Base-by-base conservation (phyloP, 2,329 filamentous ascomycete genomes). In the Penicillium brevicompactum region DNA sequence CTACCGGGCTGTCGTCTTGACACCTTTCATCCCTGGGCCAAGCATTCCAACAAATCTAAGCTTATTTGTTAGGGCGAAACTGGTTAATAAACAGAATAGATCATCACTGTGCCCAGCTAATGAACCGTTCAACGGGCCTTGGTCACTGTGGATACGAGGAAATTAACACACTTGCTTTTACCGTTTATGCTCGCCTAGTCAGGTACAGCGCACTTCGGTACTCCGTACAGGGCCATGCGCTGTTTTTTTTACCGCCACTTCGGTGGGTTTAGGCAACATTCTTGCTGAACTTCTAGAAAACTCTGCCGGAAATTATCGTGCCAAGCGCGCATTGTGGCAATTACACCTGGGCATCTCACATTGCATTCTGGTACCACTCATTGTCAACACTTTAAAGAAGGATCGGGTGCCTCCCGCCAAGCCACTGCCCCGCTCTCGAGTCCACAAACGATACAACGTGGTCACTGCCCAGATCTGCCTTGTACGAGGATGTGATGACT, bases 71-170 rank as follows among this genome's bases (percentile, higher is more conserved):
- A 30, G 22, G 46, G 14, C 11, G 24, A 18, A 42, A 51, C 34
- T 13, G n/a, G 47, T 42, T 51, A 16, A 47, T 47, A 54, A 46
- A 32, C 47, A 46, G 24, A 14, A 34, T 16, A 41, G 52, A 54
- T 41, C 10, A 51, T 54, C 52, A 24, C 46, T 18, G 14, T 27
- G 46, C 24, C 45, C 21, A 11, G 10, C 16, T 41, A 41, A 21
- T 16, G 38, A 42, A 37, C 34, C 34, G 27, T 14, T 44, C 32
- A 52, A 30, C 24, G 9, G 27, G 32, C n/a, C 50, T 21, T 49
- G 38, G 13, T 30, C 8, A 14, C 9, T 47, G 45, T 49, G 51
- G 51, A 53, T 43, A 49, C 51, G 30, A 37, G 32, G 38, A 42
- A 49, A 46, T 50, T 51, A 27, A 16, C 34, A 30, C 30, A 13